Evolutionary conservation across 1,284 basidiomycete genomes (phyloP).

Genomic region (Pseudozyma sp.): DNA sequence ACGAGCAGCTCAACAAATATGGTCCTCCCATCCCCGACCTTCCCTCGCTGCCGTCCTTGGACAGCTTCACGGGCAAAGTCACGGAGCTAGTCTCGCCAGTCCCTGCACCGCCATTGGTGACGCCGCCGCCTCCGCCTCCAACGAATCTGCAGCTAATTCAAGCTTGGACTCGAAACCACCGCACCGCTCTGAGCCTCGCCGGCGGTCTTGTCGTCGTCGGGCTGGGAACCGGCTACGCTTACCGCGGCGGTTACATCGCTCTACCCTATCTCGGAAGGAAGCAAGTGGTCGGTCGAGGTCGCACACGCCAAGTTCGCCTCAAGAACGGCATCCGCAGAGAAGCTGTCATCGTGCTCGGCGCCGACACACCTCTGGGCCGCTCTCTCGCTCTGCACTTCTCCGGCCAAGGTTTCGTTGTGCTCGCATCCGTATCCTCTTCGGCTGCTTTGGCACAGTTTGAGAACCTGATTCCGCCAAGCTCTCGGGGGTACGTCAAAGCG

Average conservation of each 20-base stretch:
- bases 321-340: constrained; percentile 56
- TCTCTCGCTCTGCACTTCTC: constrained; percentile 57
- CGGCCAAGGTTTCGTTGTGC: constrained; percentile 60
- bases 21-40: constrained; percentile 45
- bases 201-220: constrained; percentile 42
- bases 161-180: constrained; percentile 31
- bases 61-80: constrained; percentile 35
- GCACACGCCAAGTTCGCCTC: constrained; percentile 34
- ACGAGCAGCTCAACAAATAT: constrained; percentile 57
- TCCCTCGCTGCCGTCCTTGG: constrained; percentile 47
- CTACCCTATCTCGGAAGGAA: constrained; percentile 44
- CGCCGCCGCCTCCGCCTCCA: constrained; percentile 49
- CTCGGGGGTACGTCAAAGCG: constrained; percentile 64
- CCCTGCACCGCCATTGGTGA: constrained; percentile 23
- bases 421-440: constrained; percentile 56
- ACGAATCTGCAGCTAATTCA: constrained; percentile 21
- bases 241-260: constrained; percentile 32
- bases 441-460: constrained; percentile 55
- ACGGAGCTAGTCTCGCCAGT: constrained; percentile 36
- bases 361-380: constrained; percentile 64
- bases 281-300: constrained; percentile 23
- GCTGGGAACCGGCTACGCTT: constrained; percentile 41
- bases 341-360: constrained; percentile 64
- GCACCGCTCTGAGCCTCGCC: constrained; percentile 21
- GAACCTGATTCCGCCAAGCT: constrained; percentile 55